Conservation (phyloP, 2,329 filamentous ascomycete species). For the Fusarium beomiforme region DNA sequence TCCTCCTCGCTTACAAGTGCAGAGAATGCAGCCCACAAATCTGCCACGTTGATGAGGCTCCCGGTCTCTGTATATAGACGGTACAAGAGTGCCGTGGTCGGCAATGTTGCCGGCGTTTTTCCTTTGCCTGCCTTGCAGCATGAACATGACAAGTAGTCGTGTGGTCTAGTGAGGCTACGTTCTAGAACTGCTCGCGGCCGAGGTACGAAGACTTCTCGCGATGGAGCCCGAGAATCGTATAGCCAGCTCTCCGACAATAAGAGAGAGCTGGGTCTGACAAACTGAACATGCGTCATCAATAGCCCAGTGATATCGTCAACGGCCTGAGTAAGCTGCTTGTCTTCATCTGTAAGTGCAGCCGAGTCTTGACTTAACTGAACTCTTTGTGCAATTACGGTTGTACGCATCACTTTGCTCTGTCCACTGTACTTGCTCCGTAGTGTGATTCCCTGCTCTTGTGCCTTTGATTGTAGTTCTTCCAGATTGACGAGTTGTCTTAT, state of each 20-base stretch:
- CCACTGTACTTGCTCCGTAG: conserved; percentile 81
- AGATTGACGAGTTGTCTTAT: conserved; percentile 57
- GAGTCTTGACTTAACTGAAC: conserved; percentile 82
- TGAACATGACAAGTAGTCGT: conserved; percentile 80
- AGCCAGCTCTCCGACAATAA: conserved; percentile 78
- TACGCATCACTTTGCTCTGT: conserved; percentile 75
- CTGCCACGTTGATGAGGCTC: conserved; percentile 79
- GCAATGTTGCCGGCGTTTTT: conserved; percentile 68
- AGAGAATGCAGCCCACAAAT: conserved; percentile 82
- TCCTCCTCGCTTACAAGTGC: conserved; percentile 63
- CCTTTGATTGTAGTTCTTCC: conserved; percentile 55
- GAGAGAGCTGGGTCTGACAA: conserved; percentile 51
- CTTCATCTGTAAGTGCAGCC: conserved; percentile 74
- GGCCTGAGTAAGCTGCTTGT: conserved; percentile 74
- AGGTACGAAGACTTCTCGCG: conserved; percentile 79
- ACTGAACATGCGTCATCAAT: conserved; percentile 41
- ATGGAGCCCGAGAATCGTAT: conserved; percentile 76
- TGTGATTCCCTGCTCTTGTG: conserved; percentile 56
- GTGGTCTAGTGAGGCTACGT: conserved; percentile 74
- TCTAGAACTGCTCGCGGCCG: conserved; percentile 76
- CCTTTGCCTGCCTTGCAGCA: conserved; percentile 67
- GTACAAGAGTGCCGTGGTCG: conserved; percentile 78
- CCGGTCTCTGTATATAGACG: conserved; percentile 83
- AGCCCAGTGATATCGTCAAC: conserved; percentile 60
- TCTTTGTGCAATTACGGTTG: conserved; percentile 83